Evolutionary conservation across 441 rosid genomes (phyloP).

Genomic region (Bruguiera hainesii): DNA sequence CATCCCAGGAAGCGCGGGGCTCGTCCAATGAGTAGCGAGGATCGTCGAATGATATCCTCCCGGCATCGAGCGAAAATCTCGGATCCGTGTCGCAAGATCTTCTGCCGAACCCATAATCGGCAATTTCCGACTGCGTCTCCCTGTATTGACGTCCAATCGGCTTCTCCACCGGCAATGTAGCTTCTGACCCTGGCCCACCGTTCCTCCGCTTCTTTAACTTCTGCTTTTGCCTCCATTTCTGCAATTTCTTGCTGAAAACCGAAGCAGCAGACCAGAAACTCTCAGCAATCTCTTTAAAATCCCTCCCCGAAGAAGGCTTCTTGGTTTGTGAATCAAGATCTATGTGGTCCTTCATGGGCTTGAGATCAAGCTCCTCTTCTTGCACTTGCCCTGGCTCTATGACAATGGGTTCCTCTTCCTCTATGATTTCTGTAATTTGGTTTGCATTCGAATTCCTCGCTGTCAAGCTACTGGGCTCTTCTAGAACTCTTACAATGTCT

Average conservation of each 20-base stretch:
- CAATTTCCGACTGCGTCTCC: constrained; percentile 98
- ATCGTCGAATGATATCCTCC: constrained; percentile 82
- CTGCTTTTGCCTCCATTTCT: constrained; percentile 96
- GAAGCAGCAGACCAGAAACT: constrained; percentile 99
- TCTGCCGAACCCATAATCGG: constrained; percentile 96
- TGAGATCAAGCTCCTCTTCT: constrained; percentile 42
- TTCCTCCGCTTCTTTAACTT: constrained; percentile 78
- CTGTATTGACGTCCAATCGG: constrained; percentile 91
- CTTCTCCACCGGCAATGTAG: constrained; percentile 90
- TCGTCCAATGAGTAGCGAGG: constrained; percentile 91
- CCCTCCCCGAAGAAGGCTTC: constrained; percentile 60
- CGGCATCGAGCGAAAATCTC: constrained; percentile 88
- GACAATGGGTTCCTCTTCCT: constrained; percentile 39
- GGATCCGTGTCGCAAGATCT: constrained; percentile 99
- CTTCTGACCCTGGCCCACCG: constrained; percentile 51
- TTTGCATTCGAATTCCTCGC: constrained; percentile 34
- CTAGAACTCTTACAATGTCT: constrained; percentile 28
- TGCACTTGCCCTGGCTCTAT: constrained; percentile 24
- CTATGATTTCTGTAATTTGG: constrained; percentile 50
- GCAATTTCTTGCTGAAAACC: constrained; percentile 92
- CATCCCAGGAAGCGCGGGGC: constrained; percentile 98
- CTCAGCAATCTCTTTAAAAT: constrained; percentile 66
- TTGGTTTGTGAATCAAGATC: constrained; percentile 86
- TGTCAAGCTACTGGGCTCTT: constrained; percentile 45
- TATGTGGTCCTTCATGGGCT: constrained; percentile 91